A percentile compares a stretch with the other conserved stretches of the same genome.
These are phyloP conservation scores for Acephala macrosclerotiorum DNA, from an alignment of 2,329 filamentous ascomycete genomes.

Conservation along the genomic window DNA sequence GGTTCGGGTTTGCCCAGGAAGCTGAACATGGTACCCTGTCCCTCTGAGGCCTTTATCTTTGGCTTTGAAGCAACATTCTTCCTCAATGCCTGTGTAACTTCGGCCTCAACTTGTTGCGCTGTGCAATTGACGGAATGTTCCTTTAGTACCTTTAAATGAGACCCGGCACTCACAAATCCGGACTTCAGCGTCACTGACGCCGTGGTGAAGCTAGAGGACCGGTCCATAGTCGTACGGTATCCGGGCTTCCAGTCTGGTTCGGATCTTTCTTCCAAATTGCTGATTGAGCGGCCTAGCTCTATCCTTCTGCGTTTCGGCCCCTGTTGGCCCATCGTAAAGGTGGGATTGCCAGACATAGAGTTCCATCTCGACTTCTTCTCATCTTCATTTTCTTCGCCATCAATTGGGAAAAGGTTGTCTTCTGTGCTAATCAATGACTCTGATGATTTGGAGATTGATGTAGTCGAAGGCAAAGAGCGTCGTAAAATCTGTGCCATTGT, in stretches of 20 bases:
- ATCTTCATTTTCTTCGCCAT: slow-evolving; percentile 58
- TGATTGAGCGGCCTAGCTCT: slow-evolving; percentile 29
- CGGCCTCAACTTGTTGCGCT: slow-evolving; percentile 13
- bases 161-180: slow-evolving; percentile 42
- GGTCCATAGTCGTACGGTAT: slow-evolving; percentile 69
- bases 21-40: slow-evolving; percentile 38
- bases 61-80: slow-evolving; percentile 11
- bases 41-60: slow-evolving; percentile 26
- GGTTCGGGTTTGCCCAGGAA: slow-evolving; percentile 40
- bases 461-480: slow-evolving; percentile 61
- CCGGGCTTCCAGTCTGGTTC: slow-evolving; percentile 41
- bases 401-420: slow-evolving; percentile 73
- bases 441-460: slow-evolving; percentile 49
- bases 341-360: slow-evolving; percentile 35
- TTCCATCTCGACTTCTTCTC: slow-evolving; percentile 48
- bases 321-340: slow-evolving; percentile 35
- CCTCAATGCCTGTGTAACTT: neutral
- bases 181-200: slow-evolving; percentile 45
- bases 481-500: slow-evolving; percentile 79
- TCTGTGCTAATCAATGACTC: slow-evolving; percentile 63
- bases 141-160: slow-evolving; percentile 42
- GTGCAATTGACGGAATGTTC: slow-evolving; percentile 39
- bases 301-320: slow-evolving; percentile 40
- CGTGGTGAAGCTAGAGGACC: slow-evolving; percentile 66
- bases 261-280: slow-evolving; percentile 23